phyloP scores from a whole-genome alignment of 176 grass and related monocot genomes.

The Rhynchospora tenuis region DNA sequence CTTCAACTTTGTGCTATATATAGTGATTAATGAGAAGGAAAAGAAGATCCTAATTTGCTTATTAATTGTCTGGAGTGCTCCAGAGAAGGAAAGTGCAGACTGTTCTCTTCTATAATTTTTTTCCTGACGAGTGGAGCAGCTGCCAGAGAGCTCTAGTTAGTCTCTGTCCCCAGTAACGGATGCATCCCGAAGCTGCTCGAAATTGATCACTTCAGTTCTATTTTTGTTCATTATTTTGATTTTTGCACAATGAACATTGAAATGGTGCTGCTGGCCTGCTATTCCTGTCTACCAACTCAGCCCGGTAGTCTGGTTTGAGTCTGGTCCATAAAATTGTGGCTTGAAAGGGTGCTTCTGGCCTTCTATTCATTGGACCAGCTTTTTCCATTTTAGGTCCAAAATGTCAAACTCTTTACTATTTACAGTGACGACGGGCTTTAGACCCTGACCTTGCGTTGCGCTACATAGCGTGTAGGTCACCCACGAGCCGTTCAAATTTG shows the following conservation, averaged over 20 bases:
- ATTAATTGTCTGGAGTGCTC: neutral
- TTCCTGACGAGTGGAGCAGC: neutral
- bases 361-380: too few species aligned
- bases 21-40: neutral
- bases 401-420: too few species aligned
- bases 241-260: neutral
- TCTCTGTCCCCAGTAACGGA: neutral
- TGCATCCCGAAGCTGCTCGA: neutral
- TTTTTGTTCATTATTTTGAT: neutral
- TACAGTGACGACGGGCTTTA: too few species aligned
- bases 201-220: too few species aligned
- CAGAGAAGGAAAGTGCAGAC: neutral
- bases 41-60: neutral
- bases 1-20: neutral
- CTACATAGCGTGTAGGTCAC: too few species aligned
- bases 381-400: too few species aligned
- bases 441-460: too few species aligned
- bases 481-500: too few species aligned
- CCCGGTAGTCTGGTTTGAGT: too few species aligned
- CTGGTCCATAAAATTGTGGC: too few species aligned
- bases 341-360: too few species aligned
- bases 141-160: neutral
- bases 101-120: neutral
- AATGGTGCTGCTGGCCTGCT: neutral
- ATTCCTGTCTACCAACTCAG: neutral